phyloP scores from a whole-genome alignment of 495 filamentous ascomycete genomes.

The Lepidopterella palustris region DNA sequence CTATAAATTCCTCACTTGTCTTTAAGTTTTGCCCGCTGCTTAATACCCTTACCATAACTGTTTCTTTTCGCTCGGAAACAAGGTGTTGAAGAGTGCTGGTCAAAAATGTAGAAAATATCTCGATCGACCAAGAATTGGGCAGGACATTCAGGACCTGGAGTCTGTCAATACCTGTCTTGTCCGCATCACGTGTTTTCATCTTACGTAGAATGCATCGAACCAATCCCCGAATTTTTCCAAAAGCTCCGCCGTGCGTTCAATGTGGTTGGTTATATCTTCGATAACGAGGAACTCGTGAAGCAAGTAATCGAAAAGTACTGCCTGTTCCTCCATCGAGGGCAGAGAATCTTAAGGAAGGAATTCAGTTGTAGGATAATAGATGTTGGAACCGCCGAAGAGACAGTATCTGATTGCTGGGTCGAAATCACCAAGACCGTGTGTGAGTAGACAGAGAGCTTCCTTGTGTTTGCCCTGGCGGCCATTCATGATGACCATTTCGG shows the following conservation, averaged over 20 bases:
- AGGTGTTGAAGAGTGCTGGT: constrained; percentile 69
- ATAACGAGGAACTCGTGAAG: constrained; percentile 75
- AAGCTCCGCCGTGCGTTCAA: constrained; percentile 76
- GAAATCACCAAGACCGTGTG: constrained; percentile 87
- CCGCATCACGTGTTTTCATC: constrained; percentile 38
- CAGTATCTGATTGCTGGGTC: constrained; percentile 95
- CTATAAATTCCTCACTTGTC: constrained; percentile 16
- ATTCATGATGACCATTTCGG: constrained; percentile 75
- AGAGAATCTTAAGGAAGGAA: constrained; percentile 23
- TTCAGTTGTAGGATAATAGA: constrained; percentile 48
- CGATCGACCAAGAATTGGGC: constrained; percentile 82
- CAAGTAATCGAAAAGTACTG: constrained; percentile 65
- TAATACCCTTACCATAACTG: constrained; percentile 11
- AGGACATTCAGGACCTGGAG: constrained; percentile 53
- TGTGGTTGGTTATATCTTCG: constrained; percentile 63
- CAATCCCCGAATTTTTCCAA: constrained; percentile 82
- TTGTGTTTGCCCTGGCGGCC: constrained; percentile 72
- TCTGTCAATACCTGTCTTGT: neutral
- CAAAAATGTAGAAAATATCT: constrained; percentile 72
- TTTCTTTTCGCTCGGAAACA: constrained; percentile 73
- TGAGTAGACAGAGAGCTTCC: constrained; percentile 75
- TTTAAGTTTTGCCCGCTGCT: constrained; percentile 16
- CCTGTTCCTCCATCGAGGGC: constrained; percentile 53
- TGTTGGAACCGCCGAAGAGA: constrained; percentile 71
- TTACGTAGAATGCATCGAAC: constrained; percentile 82